Base-by-base conservation (phyloP, 805 yeast species). In the Jamesozyma gamospora region DNA sequence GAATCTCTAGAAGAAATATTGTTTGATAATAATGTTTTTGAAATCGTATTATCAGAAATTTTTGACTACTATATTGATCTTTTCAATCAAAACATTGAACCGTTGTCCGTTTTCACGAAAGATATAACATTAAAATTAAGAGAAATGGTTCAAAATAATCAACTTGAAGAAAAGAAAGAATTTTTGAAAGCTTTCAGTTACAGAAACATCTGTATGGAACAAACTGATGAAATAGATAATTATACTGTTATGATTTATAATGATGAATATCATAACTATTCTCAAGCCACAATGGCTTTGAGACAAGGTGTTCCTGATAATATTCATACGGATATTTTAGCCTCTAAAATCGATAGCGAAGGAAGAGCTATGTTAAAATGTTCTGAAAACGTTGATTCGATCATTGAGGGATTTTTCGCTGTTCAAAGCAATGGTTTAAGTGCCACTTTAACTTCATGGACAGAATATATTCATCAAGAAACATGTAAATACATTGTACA, bases 201-300 rank as follows among this genome's bases (percentile, higher is more conserved):
- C 32, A 41, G 33, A 15, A 48, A 44, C 32, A 25, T 36, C 18
- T 29, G 14, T 19, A 34, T 35, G 3, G 30, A 28, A 32, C 37
- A 39, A 10, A 17, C 27, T 10, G 46, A 41, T 11, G 41, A 42
- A n/a, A n/a, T 14, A 9, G 27, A 15, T 7, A 35, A 47, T 28
- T 77, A 71, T 63, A 60, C 65, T 32, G 63, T 82, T 26, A 53
- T 79, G 17, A 64, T 81, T n/a, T 83, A 88, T 82, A 83, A 83
- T 55, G 94, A 83, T 52, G 92, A 83, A 50, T 69, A 66, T 47
- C 92, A 83, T 51, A 72, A 75, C 49, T 73, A 70, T 47, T 64
- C 68, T 2, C 72, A 74, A 41, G 83, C 83, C 1, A 65, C 63
- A 14, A 55, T 59, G 11, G 74, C 76, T 3, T 66, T 78, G 19